Evolutionary conservation across 2,329 filamentous ascomycete species (phyloP).

Genomic region (Acrocalymma vagum): DNA sequence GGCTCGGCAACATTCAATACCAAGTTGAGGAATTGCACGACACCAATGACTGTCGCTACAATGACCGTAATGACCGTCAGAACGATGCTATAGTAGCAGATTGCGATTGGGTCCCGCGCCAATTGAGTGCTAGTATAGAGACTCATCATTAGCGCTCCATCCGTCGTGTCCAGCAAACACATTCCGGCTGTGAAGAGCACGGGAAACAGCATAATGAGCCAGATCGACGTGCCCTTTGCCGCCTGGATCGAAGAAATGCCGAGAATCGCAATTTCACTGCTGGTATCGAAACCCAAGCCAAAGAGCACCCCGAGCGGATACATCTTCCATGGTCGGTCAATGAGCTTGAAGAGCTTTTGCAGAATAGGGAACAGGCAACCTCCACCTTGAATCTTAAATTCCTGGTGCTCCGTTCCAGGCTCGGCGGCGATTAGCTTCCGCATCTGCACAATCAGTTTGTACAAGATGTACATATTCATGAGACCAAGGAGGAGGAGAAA

Average conservation of each 20-base stretch:
- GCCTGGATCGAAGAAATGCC: conserved; percentile 91
- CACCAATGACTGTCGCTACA: conserved; percentile 85
- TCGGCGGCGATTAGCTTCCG: conserved; percentile 64
- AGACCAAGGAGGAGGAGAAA: conserved; percentile 84
- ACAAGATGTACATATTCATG: conserved; percentile 87
- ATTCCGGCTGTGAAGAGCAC: conserved; percentile 92
- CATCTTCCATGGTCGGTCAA: conserved; percentile 89
- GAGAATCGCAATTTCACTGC: conserved; percentile 89
- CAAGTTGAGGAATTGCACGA: conserved; percentile 83
- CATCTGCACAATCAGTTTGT: conserved; percentile 76
- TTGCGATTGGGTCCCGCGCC: conserved; percentile 83
- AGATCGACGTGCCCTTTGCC: conserved; percentile 85
- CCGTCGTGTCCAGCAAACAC: conserved; percentile 92
- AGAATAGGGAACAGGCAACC: conserved; percentile 79
- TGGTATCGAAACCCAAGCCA: conserved; percentile 93
- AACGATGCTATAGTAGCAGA: conserved; percentile 92
- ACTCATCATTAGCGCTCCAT: conserved; percentile 94
- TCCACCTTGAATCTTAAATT: conserved; percentile 76
- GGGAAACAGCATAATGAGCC: conserved; percentile 93
- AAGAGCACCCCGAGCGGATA: conserved; percentile 87
- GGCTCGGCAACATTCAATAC: conserved; percentile 79
- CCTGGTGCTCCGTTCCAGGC: conserved; percentile 56
- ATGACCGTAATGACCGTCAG: conserved; percentile 84
- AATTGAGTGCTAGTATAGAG: conserved; percentile 85
- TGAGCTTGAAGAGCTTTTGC: conserved; percentile 77